phyloP scores from a whole-genome alignment of 208 protist genomes.

The Leishmania gerbilli region DNA sequence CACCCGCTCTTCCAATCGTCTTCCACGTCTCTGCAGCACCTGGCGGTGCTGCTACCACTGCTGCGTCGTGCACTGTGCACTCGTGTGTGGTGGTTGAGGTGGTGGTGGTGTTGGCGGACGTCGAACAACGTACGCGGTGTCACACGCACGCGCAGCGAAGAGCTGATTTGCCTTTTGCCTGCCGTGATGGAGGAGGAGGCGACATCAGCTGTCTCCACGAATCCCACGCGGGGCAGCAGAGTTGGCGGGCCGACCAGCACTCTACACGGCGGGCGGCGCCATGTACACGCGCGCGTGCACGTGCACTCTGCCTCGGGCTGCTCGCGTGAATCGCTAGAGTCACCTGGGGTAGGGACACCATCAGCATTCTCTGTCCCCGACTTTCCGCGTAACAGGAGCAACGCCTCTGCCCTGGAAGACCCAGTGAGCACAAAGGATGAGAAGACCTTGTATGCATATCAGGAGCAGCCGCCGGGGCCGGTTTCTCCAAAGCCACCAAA shows the following conservation, averaged over 20 bases:
- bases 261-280: slow-evolving; percentile 18
- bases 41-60: neutral
- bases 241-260: neutral
- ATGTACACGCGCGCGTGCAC: slow-evolving; percentile 16
- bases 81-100: neutral
- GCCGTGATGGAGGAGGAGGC: neutral
- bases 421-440: neutral
- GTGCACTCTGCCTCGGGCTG: slow-evolving; percentile 1
- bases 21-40: neutral
- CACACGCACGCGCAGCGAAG: neutral
- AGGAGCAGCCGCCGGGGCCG: neutral
- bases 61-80: neutral
- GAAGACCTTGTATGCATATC: neutral
- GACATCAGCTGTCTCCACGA: neutral
- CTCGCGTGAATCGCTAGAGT: neutral
- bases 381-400: neutral
- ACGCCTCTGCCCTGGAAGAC: too few species aligned
- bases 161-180: neutral
- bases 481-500: neutral
- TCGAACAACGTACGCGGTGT: neutral
- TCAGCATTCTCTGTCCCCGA: slow-evolving; percentile 1
- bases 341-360: neutral
- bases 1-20: neutral
- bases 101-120: neutral
- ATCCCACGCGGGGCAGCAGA: neutral